Conservation (phyloP, 441 rosid species). For the Theobroma grandiflorum region DNA sequence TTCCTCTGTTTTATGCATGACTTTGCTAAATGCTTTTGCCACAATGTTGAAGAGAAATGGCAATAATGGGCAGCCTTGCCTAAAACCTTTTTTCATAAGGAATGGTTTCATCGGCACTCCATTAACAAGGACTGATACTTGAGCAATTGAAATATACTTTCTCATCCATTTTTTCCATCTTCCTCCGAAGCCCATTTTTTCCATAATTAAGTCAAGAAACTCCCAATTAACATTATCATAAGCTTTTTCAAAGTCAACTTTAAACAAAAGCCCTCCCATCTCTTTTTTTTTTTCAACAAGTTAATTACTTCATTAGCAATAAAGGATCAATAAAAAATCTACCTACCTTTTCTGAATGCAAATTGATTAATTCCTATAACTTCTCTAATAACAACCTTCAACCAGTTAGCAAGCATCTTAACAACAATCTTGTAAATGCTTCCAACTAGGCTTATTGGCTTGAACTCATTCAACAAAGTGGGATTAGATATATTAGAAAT, state of each 20-base stretch:
- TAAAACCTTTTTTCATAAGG: neutral
- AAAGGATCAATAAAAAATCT: neutral
- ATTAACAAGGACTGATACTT: neutral
- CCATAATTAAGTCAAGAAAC: neutral
- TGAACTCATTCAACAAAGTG: no score
- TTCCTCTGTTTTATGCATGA: neutral
- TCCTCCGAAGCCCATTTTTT: neutral
- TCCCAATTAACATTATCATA: neutral
- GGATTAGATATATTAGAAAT: no score
- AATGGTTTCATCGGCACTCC: neutral
- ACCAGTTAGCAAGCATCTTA: neutral
- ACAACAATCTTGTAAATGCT: neutral
- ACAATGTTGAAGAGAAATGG: neutral
- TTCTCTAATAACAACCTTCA: neutral
- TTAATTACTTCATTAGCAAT: neutral
- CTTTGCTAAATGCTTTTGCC: neutral
- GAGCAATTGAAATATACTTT: neutral
- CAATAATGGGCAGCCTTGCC: neutral
- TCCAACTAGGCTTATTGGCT: neutral
- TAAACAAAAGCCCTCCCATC: neutral
- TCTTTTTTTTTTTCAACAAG: neutral
- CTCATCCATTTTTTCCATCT: neutral
- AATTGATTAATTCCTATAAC: neutral
- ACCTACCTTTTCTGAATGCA: neutral
- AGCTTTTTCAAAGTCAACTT: neutral